Conservation (phyloP, 2,329 filamentous ascomycete genomes). For the Cercospora sp. region DNA sequence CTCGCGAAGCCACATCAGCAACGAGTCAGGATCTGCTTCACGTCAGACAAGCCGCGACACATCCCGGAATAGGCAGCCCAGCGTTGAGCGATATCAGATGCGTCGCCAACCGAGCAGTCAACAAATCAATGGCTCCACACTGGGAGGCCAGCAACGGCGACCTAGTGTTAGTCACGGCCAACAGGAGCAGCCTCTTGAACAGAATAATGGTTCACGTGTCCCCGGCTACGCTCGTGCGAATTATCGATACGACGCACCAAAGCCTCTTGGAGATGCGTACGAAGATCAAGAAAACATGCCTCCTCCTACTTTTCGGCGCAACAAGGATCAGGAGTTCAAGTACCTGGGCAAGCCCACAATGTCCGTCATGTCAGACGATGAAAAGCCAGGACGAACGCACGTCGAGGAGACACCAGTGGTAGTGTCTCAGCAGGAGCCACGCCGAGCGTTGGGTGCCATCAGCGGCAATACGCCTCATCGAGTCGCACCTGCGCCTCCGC, state of each 20-base stretch:
- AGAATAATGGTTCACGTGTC: slow-evolving; percentile 41
- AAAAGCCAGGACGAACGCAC: slow-evolving; percentile 44
- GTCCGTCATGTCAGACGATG: slow-evolving; percentile 52
- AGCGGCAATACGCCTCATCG: slow-evolving; percentile 73
- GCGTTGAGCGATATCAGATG: slow-evolving; percentile 32
- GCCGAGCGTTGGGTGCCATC: slow-evolving; percentile 53
- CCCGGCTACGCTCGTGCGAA: slow-evolving; percentile 44
- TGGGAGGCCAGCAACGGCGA: slow-evolving; percentile 22
- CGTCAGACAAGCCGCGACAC: slow-evolving; percentile 34
- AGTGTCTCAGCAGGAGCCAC: slow-evolving; percentile 37
- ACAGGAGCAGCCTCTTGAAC: slow-evolving; percentile 25
- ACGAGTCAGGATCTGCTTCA: slow-evolving; percentile 34
- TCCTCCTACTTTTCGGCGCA: slow-evolving; percentile 65
- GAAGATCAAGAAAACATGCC: slow-evolving; percentile 85
- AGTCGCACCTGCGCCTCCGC: slow-evolving; percentile 74
- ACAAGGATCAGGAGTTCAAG: slow-evolving; percentile 57
- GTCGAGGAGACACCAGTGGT: slow-evolving; percentile 44
- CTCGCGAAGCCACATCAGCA: slow-evolving; percentile 32
- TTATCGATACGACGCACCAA: slow-evolving; percentile 49
- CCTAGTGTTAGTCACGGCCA: slow-evolving; percentile 32
- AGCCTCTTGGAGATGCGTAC: slow-evolving; percentile 59
- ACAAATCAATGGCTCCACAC: slow-evolving; percentile 17
- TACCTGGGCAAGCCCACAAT: slow-evolving; percentile 59
- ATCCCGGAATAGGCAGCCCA: slow-evolving; percentile 34
- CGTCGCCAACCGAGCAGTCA: slow-evolving; percentile 31